Percentiles rank a stretch among this genome's conserved stretches.
Conservation (phyloP, 805 yeast genomes). For the Wickerhamiella hasegawae region DNA sequence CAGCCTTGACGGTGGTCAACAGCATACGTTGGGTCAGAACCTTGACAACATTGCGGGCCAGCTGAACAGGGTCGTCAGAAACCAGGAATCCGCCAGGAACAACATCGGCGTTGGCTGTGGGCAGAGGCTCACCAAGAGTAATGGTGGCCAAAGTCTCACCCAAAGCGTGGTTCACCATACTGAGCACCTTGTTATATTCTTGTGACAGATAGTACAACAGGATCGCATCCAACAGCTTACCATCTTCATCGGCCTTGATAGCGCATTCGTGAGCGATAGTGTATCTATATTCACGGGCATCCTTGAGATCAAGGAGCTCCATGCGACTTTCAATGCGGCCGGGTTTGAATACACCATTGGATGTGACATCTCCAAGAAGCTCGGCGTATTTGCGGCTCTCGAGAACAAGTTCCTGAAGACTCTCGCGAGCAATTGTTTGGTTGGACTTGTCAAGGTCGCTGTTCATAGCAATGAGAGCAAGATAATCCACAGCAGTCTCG, state of each 20-base stretch:
- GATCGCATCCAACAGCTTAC: conserved; percentile 72
- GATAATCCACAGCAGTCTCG: conserved; percentile 78
- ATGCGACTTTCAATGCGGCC: conserved; percentile 75
- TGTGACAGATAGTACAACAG: conserved; percentile 75
- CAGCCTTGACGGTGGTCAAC: conserved; percentile 34
- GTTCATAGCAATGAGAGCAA: conserved; percentile 50
- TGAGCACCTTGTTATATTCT: conserved; percentile 68
- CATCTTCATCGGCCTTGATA: conserved; percentile 76
- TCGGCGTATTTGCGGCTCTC: conserved; percentile 73
- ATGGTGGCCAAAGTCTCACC: conserved; percentile 63
- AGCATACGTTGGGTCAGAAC: conserved; percentile 40
- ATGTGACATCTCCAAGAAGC: conserved; percentile 68
- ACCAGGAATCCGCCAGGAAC: neutral
- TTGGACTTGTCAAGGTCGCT: conserved; percentile 24
- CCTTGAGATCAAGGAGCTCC: conserved; percentile 39
- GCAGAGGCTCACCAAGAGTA: conserved; percentile 44
- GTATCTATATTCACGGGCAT: conserved; percentile 43
- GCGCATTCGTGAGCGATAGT: conserved; percentile 78
- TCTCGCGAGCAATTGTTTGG: conserved; percentile 54
- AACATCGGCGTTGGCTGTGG: conserved; percentile 19
- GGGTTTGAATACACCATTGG: conserved; percentile 60
- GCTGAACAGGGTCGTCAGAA: conserved; percentile 17
- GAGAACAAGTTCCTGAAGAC: conserved; percentile 67
- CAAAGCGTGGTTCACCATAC: conserved; percentile 54
- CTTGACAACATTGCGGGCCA: conserved; percentile 25